Evolutionary conservation across 305 asterid species (phyloP).

Genomic region (Rubia peregrina): DNA sequence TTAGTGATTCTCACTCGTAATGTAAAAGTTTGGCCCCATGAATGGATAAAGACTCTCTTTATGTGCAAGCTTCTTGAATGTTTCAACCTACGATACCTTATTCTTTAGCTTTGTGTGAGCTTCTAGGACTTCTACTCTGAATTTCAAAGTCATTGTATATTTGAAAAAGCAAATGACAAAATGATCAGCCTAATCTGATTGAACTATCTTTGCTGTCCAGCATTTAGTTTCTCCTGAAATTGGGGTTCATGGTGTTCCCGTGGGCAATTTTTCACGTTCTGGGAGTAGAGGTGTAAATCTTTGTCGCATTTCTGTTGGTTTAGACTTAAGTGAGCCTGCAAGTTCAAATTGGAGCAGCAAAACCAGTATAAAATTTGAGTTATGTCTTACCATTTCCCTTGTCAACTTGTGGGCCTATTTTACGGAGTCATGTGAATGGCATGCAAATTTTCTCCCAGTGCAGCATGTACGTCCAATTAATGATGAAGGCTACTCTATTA

Average conservation of each 20-base stretch:
- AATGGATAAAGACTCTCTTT: neutral
- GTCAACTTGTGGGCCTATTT: conserved; percentile 13
- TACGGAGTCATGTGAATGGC: neutral
- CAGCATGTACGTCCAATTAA: conserved; percentile 78
- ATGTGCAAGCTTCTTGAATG: neutral
- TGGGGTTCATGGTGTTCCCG: conserved; percentile 79
- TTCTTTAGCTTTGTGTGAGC: neutral
- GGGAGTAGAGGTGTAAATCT: conserved; percentile 86
- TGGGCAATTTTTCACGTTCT: conserved; percentile 76
- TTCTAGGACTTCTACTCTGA: neutral
- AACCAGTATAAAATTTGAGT: conserved; percentile 89
- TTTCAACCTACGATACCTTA: neutral
- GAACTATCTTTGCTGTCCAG: conserved; percentile 40
- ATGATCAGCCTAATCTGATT: conserved; percentile 20
- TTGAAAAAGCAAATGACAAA: conserved; percentile 3
- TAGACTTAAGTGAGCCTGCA: conserved; percentile 89
- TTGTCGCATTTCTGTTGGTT: conserved; percentile 75
- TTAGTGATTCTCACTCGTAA: neutral
- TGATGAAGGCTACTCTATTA: conserved; percentile 75
- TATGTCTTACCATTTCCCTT: conserved; percentile 15
- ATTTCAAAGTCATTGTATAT: neutral
- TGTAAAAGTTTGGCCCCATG: neutral
- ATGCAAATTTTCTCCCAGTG: conserved; percentile 14
- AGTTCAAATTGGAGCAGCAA: conserved; percentile 94
- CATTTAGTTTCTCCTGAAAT: conserved; percentile 84